Conservation (phyloP, 2,329 filamentous ascomycete species). For the Stachybotrys echinatus region DNA sequence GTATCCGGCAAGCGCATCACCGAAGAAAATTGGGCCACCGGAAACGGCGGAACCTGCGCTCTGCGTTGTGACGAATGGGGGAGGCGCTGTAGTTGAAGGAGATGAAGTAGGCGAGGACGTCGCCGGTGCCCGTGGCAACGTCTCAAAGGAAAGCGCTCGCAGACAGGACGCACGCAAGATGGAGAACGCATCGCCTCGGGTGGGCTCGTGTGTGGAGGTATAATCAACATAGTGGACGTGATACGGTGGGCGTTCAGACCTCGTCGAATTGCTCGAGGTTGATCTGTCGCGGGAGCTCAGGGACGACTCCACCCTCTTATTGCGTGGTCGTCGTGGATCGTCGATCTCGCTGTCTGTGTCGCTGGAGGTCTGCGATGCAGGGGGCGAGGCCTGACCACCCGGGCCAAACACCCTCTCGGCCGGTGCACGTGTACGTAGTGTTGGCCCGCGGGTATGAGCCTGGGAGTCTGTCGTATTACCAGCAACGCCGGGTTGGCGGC, state of each 20-base stretch:
- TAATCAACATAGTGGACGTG: conserved; percentile 64
- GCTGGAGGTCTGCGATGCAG: conserved; percentile 46
- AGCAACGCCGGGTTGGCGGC: conserved; percentile 20
- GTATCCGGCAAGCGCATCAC: conserved; percentile 59
- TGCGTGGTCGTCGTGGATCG: conserved; percentile 26
- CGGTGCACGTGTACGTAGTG: conserved; percentile 54
- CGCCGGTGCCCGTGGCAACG: conserved; percentile 51
- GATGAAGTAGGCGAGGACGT: conserved; percentile 32
- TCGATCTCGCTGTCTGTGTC: conserved; percentile 49
- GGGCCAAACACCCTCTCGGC: conserved; percentile 53
- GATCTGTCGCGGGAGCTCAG: conserved; percentile 39
- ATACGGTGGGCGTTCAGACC: conserved; percentile 36
- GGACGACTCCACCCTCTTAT: conserved; percentile 38
- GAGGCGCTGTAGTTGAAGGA: conserved; percentile 29
- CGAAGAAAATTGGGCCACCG: conserved; percentile 64
- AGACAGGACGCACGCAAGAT: conserved; percentile 61
- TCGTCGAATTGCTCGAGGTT: conserved; percentile 48
- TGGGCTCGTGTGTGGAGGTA: conserved; percentile 62
- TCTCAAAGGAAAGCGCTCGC: conserved; percentile 62
- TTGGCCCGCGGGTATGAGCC: conserved; percentile 44
- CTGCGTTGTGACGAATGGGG: conserved; percentile 50
- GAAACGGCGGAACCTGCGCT: conserved; percentile 49
- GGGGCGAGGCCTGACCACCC: conserved; percentile 42
- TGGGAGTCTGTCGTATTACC: conserved; percentile 18
- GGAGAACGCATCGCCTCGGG: conserved; percentile 58